Conservation (phyloP, 768 basidiomycete species). For the Pholiota microspora region DNA sequence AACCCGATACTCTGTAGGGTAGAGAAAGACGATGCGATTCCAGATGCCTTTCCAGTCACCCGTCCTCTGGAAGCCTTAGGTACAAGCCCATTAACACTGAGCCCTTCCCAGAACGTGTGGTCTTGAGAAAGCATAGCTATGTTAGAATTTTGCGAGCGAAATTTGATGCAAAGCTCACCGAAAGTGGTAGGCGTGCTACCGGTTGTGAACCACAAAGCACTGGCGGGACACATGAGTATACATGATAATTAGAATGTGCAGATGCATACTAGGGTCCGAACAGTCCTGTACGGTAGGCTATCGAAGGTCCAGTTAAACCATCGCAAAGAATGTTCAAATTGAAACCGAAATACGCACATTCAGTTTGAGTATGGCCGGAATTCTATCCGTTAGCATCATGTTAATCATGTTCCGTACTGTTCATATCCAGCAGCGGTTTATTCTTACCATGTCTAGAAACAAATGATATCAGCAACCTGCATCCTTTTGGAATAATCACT, state of each 20-base stretch:
- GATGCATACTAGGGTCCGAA: slow-evolving; percentile 32
- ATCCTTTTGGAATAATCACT: too few relatives aligned
- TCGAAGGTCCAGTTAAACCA: too few relatives aligned
- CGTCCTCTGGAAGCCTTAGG: slow-evolving; percentile 24
- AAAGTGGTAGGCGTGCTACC: slow-evolving; percentile 28
- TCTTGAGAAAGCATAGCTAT: slow-evolving; percentile 13
- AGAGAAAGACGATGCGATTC: slow-evolving; percentile 21
- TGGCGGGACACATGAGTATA: slow-evolving; percentile 1
- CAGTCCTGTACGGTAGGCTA: slow-evolving; percentile 30
- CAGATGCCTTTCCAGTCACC: slow-evolving; percentile 28
- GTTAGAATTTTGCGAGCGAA: background rate
- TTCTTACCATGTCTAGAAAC: slow-evolving; percentile 14
- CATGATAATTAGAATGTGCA: background rate
- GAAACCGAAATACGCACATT: slow-evolving; percentile 20
- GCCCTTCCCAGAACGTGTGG: slow-evolving; percentile 28
- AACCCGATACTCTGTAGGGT: slow-evolving; percentile 24
- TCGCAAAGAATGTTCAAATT: background rate
- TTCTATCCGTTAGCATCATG: slow-evolving; percentile 20
- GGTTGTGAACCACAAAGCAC: slow-evolving; percentile 37
- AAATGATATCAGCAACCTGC: background rate
- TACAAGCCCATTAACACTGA: slow-evolving; percentile 24
- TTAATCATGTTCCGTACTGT: background rate
- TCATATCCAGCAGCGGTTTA: too few relatives aligned
- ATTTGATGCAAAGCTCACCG: slow-evolving; percentile 14
- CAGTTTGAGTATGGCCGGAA: slow-evolving; percentile 36